phyloP scores from a whole-genome alignment of 495 filamentous ascomycete species.

The Saxophila tyrrhenica region DNA sequence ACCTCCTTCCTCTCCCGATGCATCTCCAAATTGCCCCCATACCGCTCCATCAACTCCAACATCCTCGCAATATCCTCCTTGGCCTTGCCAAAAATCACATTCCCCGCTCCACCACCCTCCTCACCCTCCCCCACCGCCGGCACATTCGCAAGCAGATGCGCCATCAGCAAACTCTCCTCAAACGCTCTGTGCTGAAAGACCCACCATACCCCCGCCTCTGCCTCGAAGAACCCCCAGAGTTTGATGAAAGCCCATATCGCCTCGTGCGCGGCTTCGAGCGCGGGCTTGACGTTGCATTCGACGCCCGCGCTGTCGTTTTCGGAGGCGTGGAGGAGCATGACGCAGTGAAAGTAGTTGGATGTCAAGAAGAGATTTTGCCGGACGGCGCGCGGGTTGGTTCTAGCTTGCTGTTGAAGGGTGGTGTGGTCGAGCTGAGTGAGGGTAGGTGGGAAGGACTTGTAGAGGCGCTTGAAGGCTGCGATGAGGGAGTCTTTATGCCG shows the following conservation, averaged over 20 bases:
- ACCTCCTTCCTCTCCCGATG: constrained; percentile 31
- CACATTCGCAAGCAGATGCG: constrained; percentile 19
- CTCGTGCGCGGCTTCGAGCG: constrained; percentile 58
- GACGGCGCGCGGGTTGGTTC: constrained; percentile 45
- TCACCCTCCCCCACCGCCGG: not conserved
- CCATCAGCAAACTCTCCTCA: constrained; percentile 43
- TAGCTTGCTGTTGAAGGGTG: constrained; percentile 38
- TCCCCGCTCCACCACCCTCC: not conserved
- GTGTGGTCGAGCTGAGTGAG: constrained; percentile 51
- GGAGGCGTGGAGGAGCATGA: constrained; percentile 56
- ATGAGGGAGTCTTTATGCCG: constrained; percentile 51
- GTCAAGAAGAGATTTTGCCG: constrained; percentile 58
- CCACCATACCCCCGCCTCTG: constrained; percentile 64
- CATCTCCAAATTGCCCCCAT: constrained; percentile 26
- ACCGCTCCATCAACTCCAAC: constrained; percentile 27
- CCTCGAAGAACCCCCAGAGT: constrained; percentile 48
- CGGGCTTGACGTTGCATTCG: constrained; percentile 42
- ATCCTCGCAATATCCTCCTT: constrained; percentile 18
- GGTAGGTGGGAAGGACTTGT: constrained; percentile 49
- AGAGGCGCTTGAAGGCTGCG: constrained; percentile 47
- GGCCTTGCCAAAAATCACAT: constrained; percentile 10
- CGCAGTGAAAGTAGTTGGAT: constrained; percentile 62
- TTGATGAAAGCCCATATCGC: constrained; percentile 55
- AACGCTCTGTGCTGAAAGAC: constrained; percentile 65
- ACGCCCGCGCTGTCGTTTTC: constrained; percentile 49